Conservation (phyloP, 176 grass and related monocot genomes). For the Chloris gayana region DNA sequence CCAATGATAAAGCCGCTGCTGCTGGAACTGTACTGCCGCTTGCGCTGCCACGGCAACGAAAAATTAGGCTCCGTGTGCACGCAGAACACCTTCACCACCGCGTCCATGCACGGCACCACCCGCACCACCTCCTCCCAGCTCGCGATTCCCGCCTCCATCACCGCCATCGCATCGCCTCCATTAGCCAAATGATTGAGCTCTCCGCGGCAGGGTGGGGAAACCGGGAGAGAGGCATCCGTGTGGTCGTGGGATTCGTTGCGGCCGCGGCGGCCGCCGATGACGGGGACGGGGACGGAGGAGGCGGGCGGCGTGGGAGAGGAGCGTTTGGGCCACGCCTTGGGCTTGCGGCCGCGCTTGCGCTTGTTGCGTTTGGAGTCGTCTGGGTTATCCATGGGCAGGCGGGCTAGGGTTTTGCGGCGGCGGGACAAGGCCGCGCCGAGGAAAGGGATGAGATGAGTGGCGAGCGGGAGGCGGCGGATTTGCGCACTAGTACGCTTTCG, state of each 20-base stretch:
- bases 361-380: conserved; percentile 54
- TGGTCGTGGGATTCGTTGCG: conserved; percentile 41
- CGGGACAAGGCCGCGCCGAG: conserved; percentile 15
- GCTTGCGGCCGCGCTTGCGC: conserved; percentile 61
- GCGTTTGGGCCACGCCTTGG: conserved; percentile 36
- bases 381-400: conserved; percentile 45
- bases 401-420: conserved; percentile 47
- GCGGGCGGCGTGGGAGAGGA: conserved; percentile 24
- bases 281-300: conserved; percentile 7
- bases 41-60: conserved; percentile 91
- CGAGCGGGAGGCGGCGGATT: no score
- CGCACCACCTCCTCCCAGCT: conserved; percentile 74
- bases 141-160: conserved; percentile 24
- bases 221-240: conserved; percentile 20
- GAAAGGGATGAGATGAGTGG: no score
- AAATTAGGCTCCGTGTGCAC: conserved; percentile 96
- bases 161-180: conserved; percentile 28
- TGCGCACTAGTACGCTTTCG: not conserved
- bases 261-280: conserved; percentile 29
- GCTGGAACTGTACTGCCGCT: conserved; percentile 91
- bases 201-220: conserved; percentile 32
- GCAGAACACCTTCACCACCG: conserved; percentile 98
- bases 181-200: conserved; percentile 34
- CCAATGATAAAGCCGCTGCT: conserved; percentile 88
- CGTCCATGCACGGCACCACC: conserved; percentile 88